phyloP scores from a whole-genome alignment of 805 yeast species.

The Aciculoconidium aculeatum region DNA sequence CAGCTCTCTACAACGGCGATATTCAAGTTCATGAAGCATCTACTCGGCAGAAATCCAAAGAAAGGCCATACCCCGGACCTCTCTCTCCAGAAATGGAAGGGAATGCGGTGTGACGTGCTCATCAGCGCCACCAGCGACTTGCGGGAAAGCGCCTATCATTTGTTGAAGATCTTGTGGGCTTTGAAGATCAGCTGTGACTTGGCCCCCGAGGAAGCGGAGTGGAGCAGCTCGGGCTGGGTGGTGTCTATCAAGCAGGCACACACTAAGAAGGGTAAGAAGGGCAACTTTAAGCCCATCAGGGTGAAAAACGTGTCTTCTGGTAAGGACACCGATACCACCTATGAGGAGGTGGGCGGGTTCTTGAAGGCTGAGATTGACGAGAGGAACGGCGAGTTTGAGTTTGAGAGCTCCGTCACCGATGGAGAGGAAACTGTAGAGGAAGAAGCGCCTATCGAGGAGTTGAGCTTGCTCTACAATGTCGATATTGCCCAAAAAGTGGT shows the following conservation, averaged over 20 bases:
- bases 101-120: slow-evolving; percentile 70
- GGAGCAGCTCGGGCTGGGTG: slow-evolving; percentile 72
- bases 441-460: slow-evolving; percentile 10
- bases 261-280: slow-evolving; percentile 25
- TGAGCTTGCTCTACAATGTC: slow-evolving; percentile 14
- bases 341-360: slow-evolving; percentile 51
- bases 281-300: slow-evolving; percentile 68
- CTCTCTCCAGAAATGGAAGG: slow-evolving; percentile 14
- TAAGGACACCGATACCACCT: slow-evolving; percentile 67
- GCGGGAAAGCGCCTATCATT: slow-evolving; percentile 55
- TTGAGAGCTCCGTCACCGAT: slow-evolving; percentile 2
- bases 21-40: slow-evolving; percentile 30
- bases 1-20: slow-evolving; percentile 54
- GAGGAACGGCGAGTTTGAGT: slow-evolving; percentile 12
- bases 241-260: slow-evolving; percentile 69
- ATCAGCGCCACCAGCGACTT: slow-evolving; percentile 64
- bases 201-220: slow-evolving; percentile 62
- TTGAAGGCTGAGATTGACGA: slow-evolving; percentile 23
- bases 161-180: slow-evolving; percentile 66
- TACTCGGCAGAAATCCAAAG: slow-evolving; percentile 12
- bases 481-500: slow-evolving; percentile 49
- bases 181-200: slow-evolving; percentile 76
- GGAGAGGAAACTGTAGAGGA: slow-evolving; percentile 18
- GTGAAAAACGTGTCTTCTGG: slow-evolving; percentile 57
- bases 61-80: slow-evolving; percentile 1